Evolutionary conservation across 2,329 filamentous ascomycete species (phyloP).

Genomic region (Diaporthe nobilis): DNA sequence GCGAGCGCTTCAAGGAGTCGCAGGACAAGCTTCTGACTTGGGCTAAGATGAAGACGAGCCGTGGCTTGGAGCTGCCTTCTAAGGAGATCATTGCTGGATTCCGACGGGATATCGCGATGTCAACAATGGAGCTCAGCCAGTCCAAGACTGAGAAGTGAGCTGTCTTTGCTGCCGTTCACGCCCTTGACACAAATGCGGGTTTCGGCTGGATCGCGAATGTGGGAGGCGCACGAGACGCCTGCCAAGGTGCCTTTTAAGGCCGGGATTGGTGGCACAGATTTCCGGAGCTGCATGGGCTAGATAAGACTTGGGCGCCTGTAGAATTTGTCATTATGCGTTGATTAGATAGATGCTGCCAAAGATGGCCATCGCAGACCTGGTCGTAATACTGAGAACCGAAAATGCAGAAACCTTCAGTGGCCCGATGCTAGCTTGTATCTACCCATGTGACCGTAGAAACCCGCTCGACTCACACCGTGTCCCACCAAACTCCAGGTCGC

Average conservation of each 20-base stretch:
- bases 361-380: neutral
- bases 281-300: neutral
- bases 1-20: slow-evolving; percentile 43
- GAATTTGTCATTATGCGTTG: neutral
- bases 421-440: neutral
- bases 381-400: neutral
- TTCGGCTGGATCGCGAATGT: neutral
- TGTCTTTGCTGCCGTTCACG: neutral
- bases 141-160: neutral
- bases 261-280: neutral
- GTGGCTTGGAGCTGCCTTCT: slow-evolving; percentile 20
- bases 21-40: slow-evolving; percentile 47
- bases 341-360: neutral
- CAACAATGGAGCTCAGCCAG: neutral
- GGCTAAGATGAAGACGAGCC: slow-evolving; percentile 44
- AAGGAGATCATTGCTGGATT: slow-evolving; percentile 13
- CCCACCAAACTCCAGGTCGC: neutral
- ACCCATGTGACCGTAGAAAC: neutral
- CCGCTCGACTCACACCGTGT: too few species aligned
- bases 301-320: neutral
- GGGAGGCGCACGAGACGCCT: neutral
- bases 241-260: neutral
- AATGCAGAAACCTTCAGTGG: too few species aligned
- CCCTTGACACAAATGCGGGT: too few species aligned
- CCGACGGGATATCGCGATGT: slow-evolving; percentile 11